Conservation (phyloP, 805 yeast species). For the Lachancea cidri region DNA sequence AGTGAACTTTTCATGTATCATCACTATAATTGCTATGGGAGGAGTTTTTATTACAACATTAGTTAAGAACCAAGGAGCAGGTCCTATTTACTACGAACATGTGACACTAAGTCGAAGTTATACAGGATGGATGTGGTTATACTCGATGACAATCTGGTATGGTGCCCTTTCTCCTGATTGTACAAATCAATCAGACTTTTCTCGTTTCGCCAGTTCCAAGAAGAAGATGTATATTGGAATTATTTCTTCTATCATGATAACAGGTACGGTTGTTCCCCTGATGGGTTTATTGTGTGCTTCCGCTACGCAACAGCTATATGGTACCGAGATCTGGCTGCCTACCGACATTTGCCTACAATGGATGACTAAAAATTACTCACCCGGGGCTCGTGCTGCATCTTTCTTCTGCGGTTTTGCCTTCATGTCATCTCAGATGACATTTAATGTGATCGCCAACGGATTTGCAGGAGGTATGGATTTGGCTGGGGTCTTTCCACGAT, state of each 20-base stretch:
- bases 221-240: slow-evolving; percentile 18
- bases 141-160: slow-evolving; percentile 39
- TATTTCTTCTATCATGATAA: slow-evolving; percentile 17
- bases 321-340: slow-evolving; percentile 34
- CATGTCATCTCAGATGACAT: slow-evolving; percentile 27
- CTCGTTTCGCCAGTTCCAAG: slow-evolving; percentile 32
- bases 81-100: slow-evolving; percentile 29
- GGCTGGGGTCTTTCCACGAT: slow-evolving; percentile 33
- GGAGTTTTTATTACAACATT: slow-evolving; percentile 36
- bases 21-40: slow-evolving; percentile 37
- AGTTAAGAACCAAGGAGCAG: slow-evolving; percentile 33
- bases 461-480: slow-evolving; percentile 37
- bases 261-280: slow-evolving; percentile 33
- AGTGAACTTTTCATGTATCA: slow-evolving; percentile 34
- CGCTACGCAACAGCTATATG: slow-evolving; percentile 29
- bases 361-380: slow-evolving; percentile 28
- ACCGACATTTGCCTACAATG: slow-evolving; percentile 30
- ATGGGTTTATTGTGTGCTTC: slow-evolving; percentile 35
- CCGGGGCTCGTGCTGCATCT: slow-evolving; percentile 34
- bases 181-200: slow-evolving; percentile 34
- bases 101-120: slow-evolving; percentile 31
- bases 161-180: slow-evolving; percentile 39
- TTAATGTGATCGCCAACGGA: slow-evolving; percentile 32
- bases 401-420: slow-evolving; percentile 34
- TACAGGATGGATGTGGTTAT: slow-evolving; percentile 40